These are phyloP conservation scores for Pseudogymnoascus sp. DNA, from an alignment of 2,329 filamentous ascomycete genomes.

Conservation along the genomic window DNA sequence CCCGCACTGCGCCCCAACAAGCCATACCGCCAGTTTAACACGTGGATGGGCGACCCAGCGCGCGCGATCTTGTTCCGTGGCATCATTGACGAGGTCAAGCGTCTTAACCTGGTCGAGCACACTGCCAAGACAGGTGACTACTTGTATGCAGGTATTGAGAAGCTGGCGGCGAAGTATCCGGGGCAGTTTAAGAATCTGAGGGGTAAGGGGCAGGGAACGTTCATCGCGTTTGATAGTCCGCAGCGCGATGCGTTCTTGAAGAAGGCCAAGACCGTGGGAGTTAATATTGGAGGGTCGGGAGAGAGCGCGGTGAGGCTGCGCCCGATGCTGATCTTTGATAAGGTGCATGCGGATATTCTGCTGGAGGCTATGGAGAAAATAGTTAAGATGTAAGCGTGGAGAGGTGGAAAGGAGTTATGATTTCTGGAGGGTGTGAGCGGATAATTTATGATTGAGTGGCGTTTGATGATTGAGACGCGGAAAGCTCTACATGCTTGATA, in stretches of 20 bases:
- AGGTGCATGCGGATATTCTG: conserved; percentile 81
- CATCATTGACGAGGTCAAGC: conserved; percentile 68
- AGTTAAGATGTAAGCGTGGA: conserved; percentile 23
- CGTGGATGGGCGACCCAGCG: conserved; percentile 78
- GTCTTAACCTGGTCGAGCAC: conserved; percentile 59
- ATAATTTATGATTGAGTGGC: background rate
- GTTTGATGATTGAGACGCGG: background rate
- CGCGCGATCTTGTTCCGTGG: conserved; percentile 70
- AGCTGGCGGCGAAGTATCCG: conserved; percentile 58
- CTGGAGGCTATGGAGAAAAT: conserved; percentile 65
- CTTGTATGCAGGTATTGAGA: conserved; percentile 57
- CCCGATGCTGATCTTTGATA: conserved; percentile 80
- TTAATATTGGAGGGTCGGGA: conserved; percentile 74
- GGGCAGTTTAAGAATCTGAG: conserved; percentile 64
- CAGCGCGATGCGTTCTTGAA: conserved; percentile 61
- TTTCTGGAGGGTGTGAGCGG: background rate
- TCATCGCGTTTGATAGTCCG: conserved; percentile 72
- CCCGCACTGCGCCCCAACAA: conserved; percentile 68
- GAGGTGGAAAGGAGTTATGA: background rate
- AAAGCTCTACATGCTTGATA: background rate
- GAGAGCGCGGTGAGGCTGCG: conserved; percentile 61
- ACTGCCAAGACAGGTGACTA: conserved; percentile 56
- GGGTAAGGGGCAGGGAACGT: conserved; percentile 69
- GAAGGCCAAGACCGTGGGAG: conserved; percentile 62
- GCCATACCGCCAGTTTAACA: conserved; percentile 81